Evolutionary conservation across 495 filamentous ascomycete genomes (phyloP).

Genomic region (Neurospora intermedia): DNA sequence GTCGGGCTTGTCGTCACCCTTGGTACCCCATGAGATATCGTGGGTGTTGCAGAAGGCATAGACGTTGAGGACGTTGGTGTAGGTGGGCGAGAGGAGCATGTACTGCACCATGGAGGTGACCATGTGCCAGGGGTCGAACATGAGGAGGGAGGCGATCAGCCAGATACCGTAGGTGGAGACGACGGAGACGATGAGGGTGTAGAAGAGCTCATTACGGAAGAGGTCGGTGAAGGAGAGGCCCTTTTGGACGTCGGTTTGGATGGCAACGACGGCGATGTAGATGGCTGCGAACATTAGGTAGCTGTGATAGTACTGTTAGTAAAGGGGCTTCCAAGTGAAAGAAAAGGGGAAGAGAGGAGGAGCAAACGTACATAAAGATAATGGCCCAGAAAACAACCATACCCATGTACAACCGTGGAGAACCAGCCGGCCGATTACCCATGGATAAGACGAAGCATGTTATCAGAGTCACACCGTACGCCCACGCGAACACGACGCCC

Average conservation of each 20-base stretch:
- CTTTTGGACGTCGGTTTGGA: slow-evolving; percentile 53
- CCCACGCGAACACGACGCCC: slow-evolving; percentile 88
- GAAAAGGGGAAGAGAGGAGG: slow-evolving; percentile 3
- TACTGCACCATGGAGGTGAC: slow-evolving; percentile 95
- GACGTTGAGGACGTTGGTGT: slow-evolving; percentile 94
- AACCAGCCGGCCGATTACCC: slow-evolving; percentile 92
- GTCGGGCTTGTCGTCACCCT: slow-evolving; percentile 82
- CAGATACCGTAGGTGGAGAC: slow-evolving; percentile 90
- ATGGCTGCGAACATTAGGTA: slow-evolving; percentile 92
- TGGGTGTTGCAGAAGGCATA: slow-evolving; percentile 98
- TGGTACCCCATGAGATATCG: slow-evolving; percentile 96
- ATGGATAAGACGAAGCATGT: slow-evolving; percentile 93
- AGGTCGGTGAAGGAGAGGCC: slow-evolving; percentile 57
- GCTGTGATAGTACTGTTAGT: slow-evolving; percentile 27
- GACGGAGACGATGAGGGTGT: slow-evolving; percentile 84
- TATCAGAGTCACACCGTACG: slow-evolving; percentile 83
- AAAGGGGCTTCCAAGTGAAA: background rate
- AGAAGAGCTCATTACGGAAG: slow-evolving; percentile 82
- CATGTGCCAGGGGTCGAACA: slow-evolving; percentile 99
- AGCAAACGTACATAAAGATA: slow-evolving; percentile 66
- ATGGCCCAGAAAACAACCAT: slow-evolving; percentile 96
- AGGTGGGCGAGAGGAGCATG: slow-evolving; percentile 85
- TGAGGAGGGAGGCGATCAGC: slow-evolving; percentile 82
- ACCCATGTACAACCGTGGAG: slow-evolving; percentile 85
- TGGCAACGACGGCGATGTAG: slow-evolving; percentile 85